These are phyloP conservation scores for Sporothrix brasiliensis DNA, from an alignment of 2,329 filamentous ascomycete species.

Conservation along the genomic window DNA sequence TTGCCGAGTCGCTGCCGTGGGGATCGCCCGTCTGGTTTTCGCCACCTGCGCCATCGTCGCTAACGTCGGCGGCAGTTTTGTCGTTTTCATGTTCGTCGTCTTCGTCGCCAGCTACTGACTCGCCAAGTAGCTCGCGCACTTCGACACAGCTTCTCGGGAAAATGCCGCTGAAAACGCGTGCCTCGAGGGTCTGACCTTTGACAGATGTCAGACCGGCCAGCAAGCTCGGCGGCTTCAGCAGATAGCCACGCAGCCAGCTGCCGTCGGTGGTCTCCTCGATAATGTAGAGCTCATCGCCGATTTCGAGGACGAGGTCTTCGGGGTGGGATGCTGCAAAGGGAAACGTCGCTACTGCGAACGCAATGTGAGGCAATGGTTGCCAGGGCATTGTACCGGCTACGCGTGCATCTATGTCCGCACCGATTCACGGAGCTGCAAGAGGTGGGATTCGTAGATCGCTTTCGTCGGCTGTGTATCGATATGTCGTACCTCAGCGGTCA, in stretches of 20 bases:
- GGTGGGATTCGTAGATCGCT: background rate
- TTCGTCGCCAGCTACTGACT: slow-evolving; percentile 60
- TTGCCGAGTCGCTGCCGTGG: slow-evolving; percentile 55
- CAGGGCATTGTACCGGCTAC: slow-evolving; percentile 73
- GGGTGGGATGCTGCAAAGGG: slow-evolving; percentile 86
- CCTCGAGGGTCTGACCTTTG: slow-evolving; percentile 91
- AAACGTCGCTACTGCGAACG: slow-evolving; percentile 94
- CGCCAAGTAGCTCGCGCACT: slow-evolving; percentile 86
- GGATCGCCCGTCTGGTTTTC: slow-evolving; percentile 38
- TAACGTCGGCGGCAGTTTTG: slow-evolving; percentile 36
- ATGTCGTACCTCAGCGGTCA: background rate
- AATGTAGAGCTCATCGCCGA: slow-evolving; percentile 97
- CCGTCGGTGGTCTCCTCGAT: slow-evolving; percentile 94
- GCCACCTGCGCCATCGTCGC: slow-evolving; percentile 41
- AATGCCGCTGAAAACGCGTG: slow-evolving; percentile 96
- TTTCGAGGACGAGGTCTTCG: slow-evolving; percentile 91
- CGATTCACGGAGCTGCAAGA: background rate
- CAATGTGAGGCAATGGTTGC: slow-evolving; percentile 94
- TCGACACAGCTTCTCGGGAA: slow-evolving; percentile 95
- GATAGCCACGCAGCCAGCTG: slow-evolving; percentile 92
- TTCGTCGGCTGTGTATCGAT: background rate
- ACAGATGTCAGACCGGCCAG: slow-evolving; percentile 87
- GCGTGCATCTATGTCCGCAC: slow-evolving; percentile 31
- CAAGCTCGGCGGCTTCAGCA: slow-evolving; percentile 90
- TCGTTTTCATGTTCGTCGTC: slow-evolving; percentile 49